Evolutionary conservation across 768 basidiomycete species (phyloP).

Genomic region (Lactarius vividus): DNA sequence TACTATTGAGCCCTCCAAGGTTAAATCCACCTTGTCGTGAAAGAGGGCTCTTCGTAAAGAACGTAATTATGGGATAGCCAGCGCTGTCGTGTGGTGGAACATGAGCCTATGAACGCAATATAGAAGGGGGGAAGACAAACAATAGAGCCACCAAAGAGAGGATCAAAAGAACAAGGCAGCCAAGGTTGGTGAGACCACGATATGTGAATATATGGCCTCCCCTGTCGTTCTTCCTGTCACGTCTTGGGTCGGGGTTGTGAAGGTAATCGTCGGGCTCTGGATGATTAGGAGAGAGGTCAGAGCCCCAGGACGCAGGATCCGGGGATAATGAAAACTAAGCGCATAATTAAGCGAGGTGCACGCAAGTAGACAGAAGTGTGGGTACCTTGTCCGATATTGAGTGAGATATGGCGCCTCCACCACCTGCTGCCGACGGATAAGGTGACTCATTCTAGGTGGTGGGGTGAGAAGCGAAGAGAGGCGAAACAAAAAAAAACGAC

Average conservation of each 20-base stretch:
- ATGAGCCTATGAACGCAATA: not conserved
- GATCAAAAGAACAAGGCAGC: slow-evolving; percentile 33
- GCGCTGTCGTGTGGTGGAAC: slow-evolving; percentile 29
- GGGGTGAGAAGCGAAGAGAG: not conserved
- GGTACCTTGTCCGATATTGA: slow-evolving; percentile 36
- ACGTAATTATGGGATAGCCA: slow-evolving; percentile 39
- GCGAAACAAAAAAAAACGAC: slow-evolving; percentile 23
- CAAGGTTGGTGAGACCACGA: slow-evolving; percentile 43
- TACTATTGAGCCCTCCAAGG: slow-evolving; percentile 47
- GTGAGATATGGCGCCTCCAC: slow-evolving; percentile 15
- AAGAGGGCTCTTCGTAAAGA: slow-evolving; percentile 29
- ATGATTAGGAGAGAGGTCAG: slow-evolving; percentile 24
- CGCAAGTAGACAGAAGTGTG: not conserved
- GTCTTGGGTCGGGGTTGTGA: slow-evolving; percentile 36
- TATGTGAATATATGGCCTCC: slow-evolving; percentile 39
- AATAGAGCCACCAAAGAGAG: slow-evolving; percentile 18
- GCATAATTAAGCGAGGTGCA: not conserved
- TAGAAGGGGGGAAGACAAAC: slow-evolving; percentile 16
- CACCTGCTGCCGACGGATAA: slow-evolving; percentile 21
- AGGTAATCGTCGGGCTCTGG: slow-evolving; percentile 35
- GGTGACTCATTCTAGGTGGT: slow-evolving; percentile 28
- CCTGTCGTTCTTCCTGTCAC: slow-evolving; percentile 35
- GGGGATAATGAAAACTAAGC: slow-evolving; percentile 30
- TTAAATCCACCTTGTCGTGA: slow-evolving; percentile 41
- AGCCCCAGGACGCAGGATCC: slow-evolving; percentile 36